Conservation (phyloP, 148 eudicot species). For the Linanthus parryae region DNA sequence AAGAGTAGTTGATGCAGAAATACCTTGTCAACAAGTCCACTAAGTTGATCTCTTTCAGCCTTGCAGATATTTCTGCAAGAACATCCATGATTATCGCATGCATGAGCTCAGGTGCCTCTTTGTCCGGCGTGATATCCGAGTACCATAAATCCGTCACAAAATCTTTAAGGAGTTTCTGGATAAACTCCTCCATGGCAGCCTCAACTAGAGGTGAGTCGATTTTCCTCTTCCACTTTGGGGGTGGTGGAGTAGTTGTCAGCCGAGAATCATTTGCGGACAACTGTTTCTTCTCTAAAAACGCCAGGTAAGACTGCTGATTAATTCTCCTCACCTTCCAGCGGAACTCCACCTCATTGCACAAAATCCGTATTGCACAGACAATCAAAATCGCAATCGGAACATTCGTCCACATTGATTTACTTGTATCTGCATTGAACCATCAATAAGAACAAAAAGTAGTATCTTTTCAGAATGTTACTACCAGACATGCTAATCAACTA, state of each 20-base stretch:
- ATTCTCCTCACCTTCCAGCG: slow-evolving; percentile 47
- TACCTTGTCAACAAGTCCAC: slow-evolving; percentile 95
- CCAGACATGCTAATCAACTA: no score
- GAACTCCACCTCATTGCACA: slow-evolving; percentile 69
- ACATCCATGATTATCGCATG: slow-evolving; percentile 69
- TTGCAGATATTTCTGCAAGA: slow-evolving; percentile 83
- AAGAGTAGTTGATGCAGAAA: no score
- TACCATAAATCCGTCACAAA: slow-evolving; percentile 93
- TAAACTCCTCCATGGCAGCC: slow-evolving; percentile 81
- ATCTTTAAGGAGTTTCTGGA: slow-evolving; percentile 70
- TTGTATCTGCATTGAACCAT: slow-evolving; percentile 64
- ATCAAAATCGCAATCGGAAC: slow-evolving; percentile 67
- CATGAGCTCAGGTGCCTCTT: slow-evolving; percentile 87
- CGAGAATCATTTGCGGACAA: slow-evolving; percentile 73
- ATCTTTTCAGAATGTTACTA: no score
- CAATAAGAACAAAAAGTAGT: no score
- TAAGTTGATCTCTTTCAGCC: slow-evolving; percentile 80
- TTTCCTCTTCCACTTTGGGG: slow-evolving; percentile 78
- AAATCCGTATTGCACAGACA: slow-evolving; percentile 49
- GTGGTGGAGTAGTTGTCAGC: slow-evolving; percentile 49
- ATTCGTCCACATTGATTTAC: slow-evolving; percentile 99
- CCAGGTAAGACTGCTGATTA: slow-evolving; percentile 41
- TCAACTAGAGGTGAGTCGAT: slow-evolving; percentile 82
- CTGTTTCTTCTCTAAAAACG: slow-evolving; percentile 72
- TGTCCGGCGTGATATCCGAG: slow-evolving; percentile 86